These are phyloP conservation scores for Calendula officinalis DNA, from an alignment of 129 eudicot genomes.

Conservation along the genomic window DNA sequence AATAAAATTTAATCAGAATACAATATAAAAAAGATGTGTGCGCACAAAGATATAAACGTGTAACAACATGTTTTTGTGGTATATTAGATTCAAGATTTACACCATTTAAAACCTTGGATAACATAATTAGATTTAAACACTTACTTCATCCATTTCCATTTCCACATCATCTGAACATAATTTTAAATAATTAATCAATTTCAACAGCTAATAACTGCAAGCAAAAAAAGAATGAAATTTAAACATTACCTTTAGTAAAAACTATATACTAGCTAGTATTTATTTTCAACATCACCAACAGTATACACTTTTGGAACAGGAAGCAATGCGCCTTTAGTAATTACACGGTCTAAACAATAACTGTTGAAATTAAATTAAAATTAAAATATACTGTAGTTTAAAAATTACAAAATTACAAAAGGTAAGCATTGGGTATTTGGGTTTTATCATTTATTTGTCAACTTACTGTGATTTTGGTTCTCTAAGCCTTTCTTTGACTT, in stretches of 20 bases:
- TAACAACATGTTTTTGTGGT: conserved; percentile 65
- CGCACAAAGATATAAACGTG: conserved; percentile 16
- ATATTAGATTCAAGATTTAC: conserved; percentile 50
- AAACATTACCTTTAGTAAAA: conserved; percentile 46
- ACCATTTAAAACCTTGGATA: conserved; percentile 48
- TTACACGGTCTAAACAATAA: conserved; percentile 86
- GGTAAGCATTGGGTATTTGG: not conserved
- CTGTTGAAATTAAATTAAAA: conserved; percentile 56
- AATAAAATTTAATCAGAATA: conserved; percentile 18
- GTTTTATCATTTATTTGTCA: too few species aligned
- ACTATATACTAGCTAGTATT: conserved; percentile 30
- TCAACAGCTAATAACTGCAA: not conserved
- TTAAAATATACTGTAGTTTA: conserved; percentile 25
- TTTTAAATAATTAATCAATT: not conserved
- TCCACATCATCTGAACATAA: conserved; percentile 39
- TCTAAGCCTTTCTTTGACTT: conserved; percentile 55
- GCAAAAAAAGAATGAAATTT: not conserved
- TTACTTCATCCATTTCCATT: conserved; percentile 34
- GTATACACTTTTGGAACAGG: conserved; percentile 49
- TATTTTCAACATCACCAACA: conserved; percentile 35
- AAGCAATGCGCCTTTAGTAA: conserved; percentile 77
- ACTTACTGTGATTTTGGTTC: conserved; percentile 54
- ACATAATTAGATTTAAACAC: conserved; percentile 31
- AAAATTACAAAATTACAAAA: not conserved
- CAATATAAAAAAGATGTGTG: not conserved